Evolutionary conservation across 2,329 filamentous ascomycete genomes (phyloP).

Genomic region (Magnaporthiopsis rhizophila): DNA sequence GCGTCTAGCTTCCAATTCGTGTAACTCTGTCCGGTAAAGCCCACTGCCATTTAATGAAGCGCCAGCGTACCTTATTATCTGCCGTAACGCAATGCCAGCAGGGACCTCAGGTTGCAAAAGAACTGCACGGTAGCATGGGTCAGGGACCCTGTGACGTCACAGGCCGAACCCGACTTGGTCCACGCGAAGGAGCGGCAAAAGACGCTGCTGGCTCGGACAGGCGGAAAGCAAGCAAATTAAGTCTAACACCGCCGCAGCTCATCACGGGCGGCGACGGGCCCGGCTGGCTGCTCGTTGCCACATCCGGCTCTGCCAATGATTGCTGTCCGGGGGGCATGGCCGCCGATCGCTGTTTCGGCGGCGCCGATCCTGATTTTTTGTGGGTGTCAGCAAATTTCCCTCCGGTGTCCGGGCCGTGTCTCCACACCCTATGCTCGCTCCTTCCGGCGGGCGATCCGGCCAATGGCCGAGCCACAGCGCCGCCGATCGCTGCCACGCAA

Average conservation of each 20-base stretch:
- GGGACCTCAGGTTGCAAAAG: no score
- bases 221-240: background rate
- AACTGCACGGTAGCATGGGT: no score
- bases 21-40: no score
- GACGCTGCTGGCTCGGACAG: no score
- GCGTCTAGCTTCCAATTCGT: no score
- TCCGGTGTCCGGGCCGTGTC: background rate
- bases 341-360: background rate
- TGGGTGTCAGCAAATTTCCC: background rate
- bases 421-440: background rate
- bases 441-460: background rate
- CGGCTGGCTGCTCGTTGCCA: no score
- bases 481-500: background rate
- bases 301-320: background rate
- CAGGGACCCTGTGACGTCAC: background rate
- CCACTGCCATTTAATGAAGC: no score
- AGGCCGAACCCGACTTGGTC: background rate
- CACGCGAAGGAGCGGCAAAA: no score
- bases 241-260: background rate
- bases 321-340: no score
- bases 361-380: background rate
- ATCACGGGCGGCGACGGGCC: background rate
- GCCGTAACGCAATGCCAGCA: no score
- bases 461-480: background rate
- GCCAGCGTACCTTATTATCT: no score